Base-by-base conservation (phyloP, 2,329 filamentous ascomycete genomes). In the Diaporthe sp. region DNA sequence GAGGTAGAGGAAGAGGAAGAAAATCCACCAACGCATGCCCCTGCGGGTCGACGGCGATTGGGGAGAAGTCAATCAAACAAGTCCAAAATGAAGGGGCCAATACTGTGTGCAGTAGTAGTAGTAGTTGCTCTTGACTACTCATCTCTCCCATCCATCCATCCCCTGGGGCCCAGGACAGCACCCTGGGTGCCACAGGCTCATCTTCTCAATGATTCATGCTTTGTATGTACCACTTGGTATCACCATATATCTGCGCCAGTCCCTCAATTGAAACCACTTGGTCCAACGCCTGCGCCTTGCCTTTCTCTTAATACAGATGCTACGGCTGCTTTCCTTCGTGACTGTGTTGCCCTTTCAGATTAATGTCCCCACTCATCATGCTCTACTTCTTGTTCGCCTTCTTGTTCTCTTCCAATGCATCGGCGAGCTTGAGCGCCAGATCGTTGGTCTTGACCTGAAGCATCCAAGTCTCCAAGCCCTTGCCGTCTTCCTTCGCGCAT, bases 391-490 rank as follows among this genome's bases (percentile, higher is more conserved):
- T 91, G 79, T 91, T 91, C 75, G 88, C 86, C 74, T 84, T 82
- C 84, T 92, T 92, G 79, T 90, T 83, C 77, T 86, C 84, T 82
- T 91, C 89, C 80, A 91, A 77, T 3, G 84, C 85, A 22, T 82
- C 82, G 1, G 89, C 88, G 55, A 94, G 82, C 67, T 86, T 85
- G 79, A 87, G 85, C 17, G 92, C 89, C 57, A 92, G 80, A 49
- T 90, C 88, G 77, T 88, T 86, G 3, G 92, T 92, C 86, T 94
- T 94, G 65, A 95, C 90, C 81, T 93, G 91, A 22, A 95, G 83
- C 81, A 93, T 89, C 92, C 92, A 96, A 6, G 91, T 91, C 83
- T 94, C 92, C 39, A 94, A 83, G 0, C 88, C 88, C 61, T 87
- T 87, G 22, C 91, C 92, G 68, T 87, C 86, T 70, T 91, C 90